These are phyloP conservation scores for Butyriboletus loyo DNA, from an alignment of 768 basidiomycete genomes.

Conservation along the genomic window DNA sequence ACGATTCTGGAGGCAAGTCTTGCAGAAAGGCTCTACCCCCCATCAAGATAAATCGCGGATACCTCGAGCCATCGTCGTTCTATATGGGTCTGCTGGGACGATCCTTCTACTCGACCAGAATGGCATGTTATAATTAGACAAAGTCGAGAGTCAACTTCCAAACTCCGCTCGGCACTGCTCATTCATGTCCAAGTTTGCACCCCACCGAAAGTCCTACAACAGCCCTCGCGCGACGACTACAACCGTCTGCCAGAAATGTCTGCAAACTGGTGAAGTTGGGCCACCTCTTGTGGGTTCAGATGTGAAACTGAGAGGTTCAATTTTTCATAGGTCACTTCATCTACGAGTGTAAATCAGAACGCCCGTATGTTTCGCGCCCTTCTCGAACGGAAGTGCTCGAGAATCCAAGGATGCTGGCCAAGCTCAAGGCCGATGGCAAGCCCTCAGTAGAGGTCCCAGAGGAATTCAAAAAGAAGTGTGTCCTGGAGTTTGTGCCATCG, in stretches of 20 bases:
- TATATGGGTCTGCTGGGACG: constrained; percentile 7
- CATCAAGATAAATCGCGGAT: constrained; percentile 38
- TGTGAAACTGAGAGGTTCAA: neutral
- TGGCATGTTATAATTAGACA: constrained; percentile 2
- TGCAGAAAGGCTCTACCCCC: constrained; percentile 68
- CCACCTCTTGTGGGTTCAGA: constrained; percentile 2
- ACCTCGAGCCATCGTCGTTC: neutral
- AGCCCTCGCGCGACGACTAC: constrained; percentile 60
- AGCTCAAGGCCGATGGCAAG: constrained; percentile 65
- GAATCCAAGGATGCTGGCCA: constrained; percentile 65
- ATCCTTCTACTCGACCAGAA: constrained; percentile 15
- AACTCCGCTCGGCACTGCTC: constrained; percentile 11
- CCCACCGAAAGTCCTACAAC: constrained; percentile 61
- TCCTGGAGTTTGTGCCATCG: constrained; percentile 6
- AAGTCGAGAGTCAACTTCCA: neutral
- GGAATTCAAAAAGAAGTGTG: constrained; percentile 82
- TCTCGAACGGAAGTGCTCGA: constrained; percentile 85
- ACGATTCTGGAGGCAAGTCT: constrained; percentile 39
- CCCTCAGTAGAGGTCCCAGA: constrained; percentile 85
- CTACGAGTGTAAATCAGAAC: constrained; percentile 79
- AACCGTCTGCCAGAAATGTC: constrained; percentile 83
- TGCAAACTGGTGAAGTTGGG: constrained; percentile 50
- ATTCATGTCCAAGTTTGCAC: constrained; percentile 77
- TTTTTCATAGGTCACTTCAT: constrained; percentile 73
- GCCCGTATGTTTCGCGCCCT: constrained; percentile 86